Percentiles rank a stretch among this genome's conserved stretches.
Evolutionary conservation across 495 filamentous ascomycete genomes (phyloP).

Genomic region (Aspergillus cristatus): DNA sequence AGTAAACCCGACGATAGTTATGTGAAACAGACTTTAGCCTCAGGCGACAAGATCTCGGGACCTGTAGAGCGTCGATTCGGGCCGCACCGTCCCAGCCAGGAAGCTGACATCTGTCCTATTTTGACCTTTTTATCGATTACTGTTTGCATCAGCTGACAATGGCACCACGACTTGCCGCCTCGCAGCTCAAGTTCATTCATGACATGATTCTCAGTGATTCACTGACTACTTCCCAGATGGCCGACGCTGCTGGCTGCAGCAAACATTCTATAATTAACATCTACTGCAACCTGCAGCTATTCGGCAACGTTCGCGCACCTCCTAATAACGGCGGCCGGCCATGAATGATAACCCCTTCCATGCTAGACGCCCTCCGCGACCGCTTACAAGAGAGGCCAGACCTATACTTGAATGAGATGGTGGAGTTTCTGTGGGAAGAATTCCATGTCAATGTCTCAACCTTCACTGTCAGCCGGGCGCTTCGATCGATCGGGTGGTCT

Average conservation of each 20-base stretch:
- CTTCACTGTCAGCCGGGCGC: conserved; percentile 1
- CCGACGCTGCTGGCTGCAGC: conserved; percentile 13
- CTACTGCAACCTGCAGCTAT: conserved; percentile 16
- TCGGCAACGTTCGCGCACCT: conserved; percentile 14
- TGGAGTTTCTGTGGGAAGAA: conserved; percentile 13
- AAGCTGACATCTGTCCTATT: no score
- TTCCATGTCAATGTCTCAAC: conserved; percentile 2
- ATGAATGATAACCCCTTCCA: conserved; percentile 11
- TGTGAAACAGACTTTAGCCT: no score
- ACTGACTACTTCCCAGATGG: conserved; percentile 12
- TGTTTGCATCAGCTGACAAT: conserved; percentile 2
- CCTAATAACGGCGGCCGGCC: conserved; percentile 10
- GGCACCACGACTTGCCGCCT: conserved; percentile 7
- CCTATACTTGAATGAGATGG: conserved; percentile 16
- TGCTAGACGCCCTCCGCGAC: conserved; percentile 13
- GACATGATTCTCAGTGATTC: conserved; percentile 16
- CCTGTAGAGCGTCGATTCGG: no score
- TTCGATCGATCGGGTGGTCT: conserved; percentile 3
- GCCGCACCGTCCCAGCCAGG: no score
- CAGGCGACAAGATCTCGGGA: no score
- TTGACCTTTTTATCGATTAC: no score
- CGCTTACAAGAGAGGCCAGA: conserved; percentile 13
- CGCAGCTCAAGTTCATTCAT: conserved; percentile 7
- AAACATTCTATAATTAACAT: conserved; percentile 12
- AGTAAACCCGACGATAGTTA: no score